These are phyloP conservation scores for Talaromyces sp. DNA, from an alignment of 2,329 filamentous ascomycete genomes.

Conservation along the genomic window DNA sequence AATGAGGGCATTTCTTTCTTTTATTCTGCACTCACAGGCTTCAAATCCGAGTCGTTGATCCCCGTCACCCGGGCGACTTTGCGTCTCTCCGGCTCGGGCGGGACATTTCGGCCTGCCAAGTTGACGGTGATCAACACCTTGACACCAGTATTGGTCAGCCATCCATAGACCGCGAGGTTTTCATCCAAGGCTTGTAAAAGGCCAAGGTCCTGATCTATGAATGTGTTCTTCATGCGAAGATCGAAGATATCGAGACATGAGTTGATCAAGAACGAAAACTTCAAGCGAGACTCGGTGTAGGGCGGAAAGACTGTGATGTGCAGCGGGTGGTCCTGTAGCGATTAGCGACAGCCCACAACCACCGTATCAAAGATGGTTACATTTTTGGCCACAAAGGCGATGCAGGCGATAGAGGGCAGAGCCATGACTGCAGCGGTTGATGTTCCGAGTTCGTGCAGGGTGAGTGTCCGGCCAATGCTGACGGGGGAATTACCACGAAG, in stretches of 20 bases:
- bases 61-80: slow-evolving; percentile 51
- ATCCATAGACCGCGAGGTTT: slow-evolving; percentile 87
- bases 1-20: not conserved
- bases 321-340: slow-evolving; percentile 80
- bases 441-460: not conserved
- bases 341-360: not conserved
- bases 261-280: slow-evolving; percentile 87
- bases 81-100: slow-evolving; percentile 25
- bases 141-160: slow-evolving; percentile 91
- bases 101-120: slow-evolving; percentile 66
- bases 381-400: slow-evolving; percentile 90
- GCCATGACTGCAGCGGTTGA: slow-evolving; percentile 32
- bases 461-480: not conserved
- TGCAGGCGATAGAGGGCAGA: slow-evolving; percentile 76
- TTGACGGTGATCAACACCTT: slow-evolving; percentile 89
- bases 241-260: slow-evolving; percentile 93
- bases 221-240: slow-evolving; percentile 68
- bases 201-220: slow-evolving; percentile 77
- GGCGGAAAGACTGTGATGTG: slow-evolving; percentile 87
- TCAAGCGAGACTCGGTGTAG: slow-evolving; percentile 60
- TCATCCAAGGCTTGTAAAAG: slow-evolving; percentile 92
- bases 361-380: slow-evolving; percentile 46
- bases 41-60: slow-evolving; percentile 79
- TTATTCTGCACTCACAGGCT: slow-evolving; percentile 54
- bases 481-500: not conserved